phyloP scores from a whole-genome alignment of 148 eudicot species.

The Hydrangea macrophylla region DNA sequence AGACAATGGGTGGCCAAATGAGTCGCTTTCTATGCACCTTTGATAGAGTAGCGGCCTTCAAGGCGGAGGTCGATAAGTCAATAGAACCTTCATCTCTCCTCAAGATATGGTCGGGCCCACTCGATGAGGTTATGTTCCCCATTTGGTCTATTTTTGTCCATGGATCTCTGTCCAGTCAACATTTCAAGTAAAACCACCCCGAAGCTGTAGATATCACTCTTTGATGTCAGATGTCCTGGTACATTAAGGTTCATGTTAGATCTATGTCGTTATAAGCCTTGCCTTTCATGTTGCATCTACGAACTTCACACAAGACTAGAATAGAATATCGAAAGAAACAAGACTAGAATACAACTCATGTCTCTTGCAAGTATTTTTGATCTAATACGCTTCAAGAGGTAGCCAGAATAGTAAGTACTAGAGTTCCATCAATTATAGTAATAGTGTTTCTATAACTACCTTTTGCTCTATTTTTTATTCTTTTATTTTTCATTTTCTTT shows the following conservation, averaged over 20 bases:
- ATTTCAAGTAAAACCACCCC: constrained; percentile 45
- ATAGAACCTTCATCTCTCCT: constrained; percentile 27
- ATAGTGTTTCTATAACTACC: too few relatives aligned
- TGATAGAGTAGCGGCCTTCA: constrained; percentile 39
- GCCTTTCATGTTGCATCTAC: not conserved
- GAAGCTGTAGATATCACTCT: constrained; percentile 47
- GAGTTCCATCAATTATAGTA: too few relatives aligned
- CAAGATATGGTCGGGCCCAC: constrained; percentile 41
- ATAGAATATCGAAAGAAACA: not conserved
- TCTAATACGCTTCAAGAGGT: too few relatives aligned
- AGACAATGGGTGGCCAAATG: constrained; percentile 43
- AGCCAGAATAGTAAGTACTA: too few relatives aligned
- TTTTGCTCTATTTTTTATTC: too few relatives aligned
- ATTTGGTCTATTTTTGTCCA: constrained; percentile 39
- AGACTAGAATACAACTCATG: too few relatives aligned
- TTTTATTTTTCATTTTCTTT: too few relatives aligned
- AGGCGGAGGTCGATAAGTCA: constrained; percentile 39
- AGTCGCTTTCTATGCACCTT: constrained; percentile 32
- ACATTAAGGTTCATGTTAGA: not conserved
- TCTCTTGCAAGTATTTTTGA: too few relatives aligned
- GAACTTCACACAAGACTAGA: not conserved
- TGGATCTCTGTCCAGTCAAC: constrained; percentile 38
- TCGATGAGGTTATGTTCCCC: constrained; percentile 48
- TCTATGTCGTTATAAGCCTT: not conserved
- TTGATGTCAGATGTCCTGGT: constrained; percentile 47